Conservation (phyloP, 805 yeast genomes). For the Torulaspora indica region DNA sequence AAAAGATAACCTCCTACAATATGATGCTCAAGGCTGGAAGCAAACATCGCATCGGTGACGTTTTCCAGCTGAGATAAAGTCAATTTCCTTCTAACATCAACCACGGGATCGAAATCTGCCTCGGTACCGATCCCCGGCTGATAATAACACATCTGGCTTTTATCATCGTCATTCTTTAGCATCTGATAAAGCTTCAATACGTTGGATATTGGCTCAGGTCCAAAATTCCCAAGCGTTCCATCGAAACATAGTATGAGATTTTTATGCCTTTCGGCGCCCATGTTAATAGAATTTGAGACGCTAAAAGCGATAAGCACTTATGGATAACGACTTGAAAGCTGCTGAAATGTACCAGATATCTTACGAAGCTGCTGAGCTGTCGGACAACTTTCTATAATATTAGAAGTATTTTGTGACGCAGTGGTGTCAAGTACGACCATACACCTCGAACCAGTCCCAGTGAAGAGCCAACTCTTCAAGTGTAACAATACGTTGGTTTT, state of each 20-base stretch:
- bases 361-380: no score
- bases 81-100: constrained; percentile 17
- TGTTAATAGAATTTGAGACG: neutral
- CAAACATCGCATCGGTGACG: constrained; percentile 45
- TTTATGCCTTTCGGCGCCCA: constrained; percentile 22
- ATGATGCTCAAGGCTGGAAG: constrained; percentile 51
- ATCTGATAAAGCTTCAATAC: constrained; percentile 49
- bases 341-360: no score
- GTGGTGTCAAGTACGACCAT: constrained; percentile 7
- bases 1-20: constrained; percentile 54
- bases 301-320: no score
- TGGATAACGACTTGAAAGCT: no score
- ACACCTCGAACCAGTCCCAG: constrained; percentile 4
- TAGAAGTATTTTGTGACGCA: constrained; percentile 1
- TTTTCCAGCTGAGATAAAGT: constrained; percentile 21
- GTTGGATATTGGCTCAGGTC: constrained; percentile 51
- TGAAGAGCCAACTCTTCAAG: no score
- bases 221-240: constrained; percentile 58
- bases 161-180: constrained; percentile 42
- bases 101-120: constrained; percentile 39
- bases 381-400: no score
- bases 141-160: constrained; percentile 51
- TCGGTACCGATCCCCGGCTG: constrained; percentile 65
- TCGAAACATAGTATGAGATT: constrained; percentile 56
- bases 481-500: no score